phyloP scores from a whole-genome alignment of 1,284 basidiomycete genomes.

The Pseudozyma thailandica region DNA sequence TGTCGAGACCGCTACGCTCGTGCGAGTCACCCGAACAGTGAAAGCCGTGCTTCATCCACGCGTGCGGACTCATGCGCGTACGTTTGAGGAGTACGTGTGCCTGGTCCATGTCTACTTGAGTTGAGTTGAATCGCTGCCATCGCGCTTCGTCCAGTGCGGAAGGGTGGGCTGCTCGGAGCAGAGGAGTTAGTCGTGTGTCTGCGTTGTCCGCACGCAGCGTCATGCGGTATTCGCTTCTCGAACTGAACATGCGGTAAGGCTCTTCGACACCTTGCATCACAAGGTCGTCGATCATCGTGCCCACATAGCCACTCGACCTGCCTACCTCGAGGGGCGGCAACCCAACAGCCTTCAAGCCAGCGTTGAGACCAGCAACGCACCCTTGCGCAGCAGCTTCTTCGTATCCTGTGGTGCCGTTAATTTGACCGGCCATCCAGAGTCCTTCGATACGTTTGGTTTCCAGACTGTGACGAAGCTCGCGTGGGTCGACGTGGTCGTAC shows the following conservation, averaged over 20 bases:
- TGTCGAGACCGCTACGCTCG: slow-evolving; percentile 75
- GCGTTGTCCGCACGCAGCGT: slow-evolving; percentile 87
- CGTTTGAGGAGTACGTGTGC: slow-evolving; percentile 73
- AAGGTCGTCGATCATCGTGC: slow-evolving; percentile 90
- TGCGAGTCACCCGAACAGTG: slow-evolving; percentile 64
- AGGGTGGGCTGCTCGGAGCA: slow-evolving; percentile 70
- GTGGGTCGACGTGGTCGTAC: slow-evolving; percentile 89
- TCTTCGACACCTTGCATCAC: slow-evolving; percentile 87
- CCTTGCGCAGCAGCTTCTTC: slow-evolving; percentile 92
- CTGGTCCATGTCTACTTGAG: slow-evolving; percentile 72
- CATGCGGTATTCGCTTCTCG: slow-evolving; percentile 87
- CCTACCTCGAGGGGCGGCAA: slow-evolving; percentile 76
- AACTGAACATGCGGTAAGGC: slow-evolving; percentile 93
- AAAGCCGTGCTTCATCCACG: slow-evolving; percentile 66
- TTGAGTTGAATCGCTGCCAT: slow-evolving; percentile 73
- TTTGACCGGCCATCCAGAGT: slow-evolving; percentile 54
- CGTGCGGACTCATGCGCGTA: slow-evolving; percentile 60
- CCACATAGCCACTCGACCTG: slow-evolving; percentile 83
- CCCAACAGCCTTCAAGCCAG: slow-evolving; percentile 76
- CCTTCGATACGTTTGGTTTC: slow-evolving; percentile 82
- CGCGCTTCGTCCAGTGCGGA: slow-evolving; percentile 77
- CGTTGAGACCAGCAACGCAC: slow-evolving; percentile 84
- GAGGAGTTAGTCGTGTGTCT: slow-evolving; percentile 77
- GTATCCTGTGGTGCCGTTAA: slow-evolving; percentile 81
- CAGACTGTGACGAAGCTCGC: slow-evolving; percentile 79